Base-by-base conservation (phyloP, 202 grass and related monocot species). In the Digitaria exilis region DNA sequence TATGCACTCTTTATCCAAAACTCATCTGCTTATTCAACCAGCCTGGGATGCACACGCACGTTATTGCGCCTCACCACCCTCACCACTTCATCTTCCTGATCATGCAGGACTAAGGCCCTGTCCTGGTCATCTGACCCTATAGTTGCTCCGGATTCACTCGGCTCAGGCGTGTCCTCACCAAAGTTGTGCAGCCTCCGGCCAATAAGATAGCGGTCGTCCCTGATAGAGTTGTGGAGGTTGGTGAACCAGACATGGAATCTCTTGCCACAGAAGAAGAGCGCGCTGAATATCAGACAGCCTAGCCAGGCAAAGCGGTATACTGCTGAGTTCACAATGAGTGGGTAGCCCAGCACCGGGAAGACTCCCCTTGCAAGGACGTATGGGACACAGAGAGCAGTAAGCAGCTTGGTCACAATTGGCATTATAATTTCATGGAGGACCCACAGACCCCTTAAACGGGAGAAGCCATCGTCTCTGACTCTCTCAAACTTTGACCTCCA, bases 241-340 rank as follows among this genome's bases (percentile, higher is more conserved):
- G 91, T 94, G 82, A 99, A 99, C 97, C 97, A 99, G 14, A 87
- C 83, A 55, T 96, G 91, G 89, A 99, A 99, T 35, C 97, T 86
- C 78, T 88, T 96, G 29, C 77, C 93, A 22, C 91, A 96, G 72
- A 99, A 99, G 75, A 87, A 96, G 54, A 92, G 19, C 0, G 77
- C 21, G 0, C 86, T 96, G 80, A 96, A 94, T 31, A 99, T 64
- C 59, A 99, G 56, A 63, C 93, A 99, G 24, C 97, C 97, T 0
- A 99, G 93, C 97, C 97, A 99, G 0, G 97, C 89, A 4, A 96
- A 99, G 24, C 97, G 97, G 34, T 99, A 99, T 7, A 96, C 93
- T 3, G 93, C 97, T 0, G 93, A 96, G 80, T 99, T 99, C 65
- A 99, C 92, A 18, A 96, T 94, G 28, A 99, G 79, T 9, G 93